These are phyloP conservation scores for Arachnomyces sp. DNA, from an alignment of 2,329 filamentous ascomycete species.

Conservation along the genomic window DNA sequence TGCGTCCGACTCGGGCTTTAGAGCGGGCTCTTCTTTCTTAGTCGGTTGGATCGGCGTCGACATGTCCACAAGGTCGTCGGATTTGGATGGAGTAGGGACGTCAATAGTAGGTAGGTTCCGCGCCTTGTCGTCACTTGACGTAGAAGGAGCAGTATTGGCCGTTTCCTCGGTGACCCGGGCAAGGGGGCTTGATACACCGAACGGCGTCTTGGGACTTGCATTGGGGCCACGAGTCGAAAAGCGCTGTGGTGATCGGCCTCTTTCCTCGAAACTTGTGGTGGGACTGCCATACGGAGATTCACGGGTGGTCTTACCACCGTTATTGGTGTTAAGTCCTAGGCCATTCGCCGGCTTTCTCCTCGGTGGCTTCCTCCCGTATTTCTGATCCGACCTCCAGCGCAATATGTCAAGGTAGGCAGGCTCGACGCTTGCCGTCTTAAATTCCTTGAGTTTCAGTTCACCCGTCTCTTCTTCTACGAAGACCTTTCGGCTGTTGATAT, in stretches of 20 bases:
- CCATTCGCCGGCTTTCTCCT: conserved; percentile 42
- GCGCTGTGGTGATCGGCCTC: conserved; percentile 41
- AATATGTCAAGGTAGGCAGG: conserved; percentile 91
- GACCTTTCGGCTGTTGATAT: conserved; percentile 81
- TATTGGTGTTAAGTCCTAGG: conserved; percentile 46
- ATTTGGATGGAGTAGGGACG: conserved; percentile 21
- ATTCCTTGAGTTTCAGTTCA: conserved; percentile 87
- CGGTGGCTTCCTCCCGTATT: conserved; percentile 59
- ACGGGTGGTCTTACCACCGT: conserved; percentile 38
- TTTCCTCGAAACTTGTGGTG: conserved; percentile 34
- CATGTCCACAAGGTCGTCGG: conserved; percentile 34
- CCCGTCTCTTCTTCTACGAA: conserved; percentile 85
- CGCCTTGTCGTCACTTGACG: conserved; percentile 25
- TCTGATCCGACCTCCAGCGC: conserved; percentile 91
- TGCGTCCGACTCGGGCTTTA: conserved; percentile 16
- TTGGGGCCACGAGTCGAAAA: conserved; percentile 35
- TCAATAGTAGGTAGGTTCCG: conserved; percentile 24
- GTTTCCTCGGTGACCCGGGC: conserved; percentile 40
- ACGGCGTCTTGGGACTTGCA: conserved; percentile 37
- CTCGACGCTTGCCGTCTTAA: conserved; percentile 81
- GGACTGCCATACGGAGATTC: conserved; percentile 48
- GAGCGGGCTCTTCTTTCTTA: conserved; percentile 14
- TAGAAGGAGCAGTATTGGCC: conserved; percentile 27
- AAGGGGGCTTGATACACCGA: conserved; percentile 37
- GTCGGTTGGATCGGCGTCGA: conserved; percentile 28